These are phyloP conservation scores for Juncus effusus DNA, from an alignment of 176 grass and related monocot species.

Conservation along the genomic window DNA sequence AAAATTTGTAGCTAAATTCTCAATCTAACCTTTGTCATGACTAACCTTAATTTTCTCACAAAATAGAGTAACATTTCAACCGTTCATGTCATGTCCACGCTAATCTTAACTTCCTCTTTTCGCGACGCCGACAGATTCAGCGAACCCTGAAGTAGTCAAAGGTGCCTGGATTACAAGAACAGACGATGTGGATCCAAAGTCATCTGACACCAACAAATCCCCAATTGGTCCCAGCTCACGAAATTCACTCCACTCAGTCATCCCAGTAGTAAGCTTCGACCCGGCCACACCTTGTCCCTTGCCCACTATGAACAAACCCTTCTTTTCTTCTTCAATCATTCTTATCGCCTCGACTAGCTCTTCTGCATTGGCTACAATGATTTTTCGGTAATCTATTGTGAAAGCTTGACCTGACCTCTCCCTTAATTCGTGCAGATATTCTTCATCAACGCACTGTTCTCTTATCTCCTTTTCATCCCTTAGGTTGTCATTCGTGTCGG, in stretches of 20 bases:
- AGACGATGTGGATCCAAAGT: constrained; percentile 48
- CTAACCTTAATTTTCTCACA: too few relatives aligned
- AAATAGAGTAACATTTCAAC: too few relatives aligned
- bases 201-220: constrained; percentile 57
- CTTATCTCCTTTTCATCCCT: constrained; percentile 37
- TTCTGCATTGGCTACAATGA: constrained; percentile 41
- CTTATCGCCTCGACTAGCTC: constrained; percentile 55
- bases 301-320: constrained; percentile 57
- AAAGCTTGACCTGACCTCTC: constrained; percentile 10
- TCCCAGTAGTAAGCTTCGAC: constrained; percentile 44
- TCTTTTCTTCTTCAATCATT: constrained; percentile 32
- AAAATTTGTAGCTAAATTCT: not conserved
- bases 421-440: constrained; percentile 38
- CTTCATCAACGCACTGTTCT: constrained; percentile 45
- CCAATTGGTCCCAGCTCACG: constrained; percentile 72
- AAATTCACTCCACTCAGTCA: constrained; percentile 79
- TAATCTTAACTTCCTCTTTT: not conserved
- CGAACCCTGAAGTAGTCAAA: not conserved
- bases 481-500: not conserved
- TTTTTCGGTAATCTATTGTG: constrained; percentile 39
- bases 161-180: constrained; percentile 59
- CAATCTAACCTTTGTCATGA: not conserved
- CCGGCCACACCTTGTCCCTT: constrained; percentile 32
- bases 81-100: not conserved
- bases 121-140: not conserved